Evolutionary conservation across 2,329 filamentous ascomycete species (phyloP).

Genomic region (Colletotrichum sidae): DNA sequence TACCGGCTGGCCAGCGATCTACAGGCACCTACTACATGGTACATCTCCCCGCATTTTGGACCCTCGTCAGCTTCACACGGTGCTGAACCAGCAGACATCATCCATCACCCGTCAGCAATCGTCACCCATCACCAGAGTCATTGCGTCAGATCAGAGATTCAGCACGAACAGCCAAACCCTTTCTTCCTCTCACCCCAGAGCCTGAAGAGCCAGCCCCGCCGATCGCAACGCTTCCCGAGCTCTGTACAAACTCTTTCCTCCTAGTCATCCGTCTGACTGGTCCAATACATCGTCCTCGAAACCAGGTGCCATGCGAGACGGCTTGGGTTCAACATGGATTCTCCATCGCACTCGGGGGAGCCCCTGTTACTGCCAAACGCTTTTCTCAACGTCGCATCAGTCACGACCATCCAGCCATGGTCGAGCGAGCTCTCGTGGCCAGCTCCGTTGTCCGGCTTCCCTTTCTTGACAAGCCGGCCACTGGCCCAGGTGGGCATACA

Average conservation of each 20-base stretch:
- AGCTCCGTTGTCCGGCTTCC: constrained; percentile 27
- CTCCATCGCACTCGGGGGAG: constrained; percentile 14
- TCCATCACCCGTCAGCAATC: no score
- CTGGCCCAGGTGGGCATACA: constrained; percentile 1
- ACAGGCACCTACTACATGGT: no score
- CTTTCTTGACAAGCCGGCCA: constrained; percentile 26
- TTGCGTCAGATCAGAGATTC: constrained; percentile 30
- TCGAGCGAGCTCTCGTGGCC: constrained; percentile 17
- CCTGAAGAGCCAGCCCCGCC: constrained; percentile 23
- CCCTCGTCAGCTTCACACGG: constrained; percentile 1
- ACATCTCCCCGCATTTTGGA: no score
- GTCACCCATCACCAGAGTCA: constrained; percentile 1
- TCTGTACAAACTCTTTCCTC: not conserved
- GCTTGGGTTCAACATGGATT: constrained; percentile 24
- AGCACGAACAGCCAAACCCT: not conserved
- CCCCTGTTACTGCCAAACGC: constrained; percentile 12
- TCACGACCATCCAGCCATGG: no score
- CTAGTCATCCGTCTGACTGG: constrained; percentile 12
- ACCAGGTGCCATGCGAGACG: constrained; percentile 18
- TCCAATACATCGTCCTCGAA: constrained; percentile 8
- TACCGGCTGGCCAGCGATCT: no score
- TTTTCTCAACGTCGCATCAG: constrained; percentile 10
- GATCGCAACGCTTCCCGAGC: constrained; percentile 29
- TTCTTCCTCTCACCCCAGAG: not conserved
- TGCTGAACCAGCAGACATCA: constrained; percentile 1